phyloP scores from a whole-genome alignment of 768 basidiomycete genomes.

The Erythrobasidium yunnanense region DNA sequence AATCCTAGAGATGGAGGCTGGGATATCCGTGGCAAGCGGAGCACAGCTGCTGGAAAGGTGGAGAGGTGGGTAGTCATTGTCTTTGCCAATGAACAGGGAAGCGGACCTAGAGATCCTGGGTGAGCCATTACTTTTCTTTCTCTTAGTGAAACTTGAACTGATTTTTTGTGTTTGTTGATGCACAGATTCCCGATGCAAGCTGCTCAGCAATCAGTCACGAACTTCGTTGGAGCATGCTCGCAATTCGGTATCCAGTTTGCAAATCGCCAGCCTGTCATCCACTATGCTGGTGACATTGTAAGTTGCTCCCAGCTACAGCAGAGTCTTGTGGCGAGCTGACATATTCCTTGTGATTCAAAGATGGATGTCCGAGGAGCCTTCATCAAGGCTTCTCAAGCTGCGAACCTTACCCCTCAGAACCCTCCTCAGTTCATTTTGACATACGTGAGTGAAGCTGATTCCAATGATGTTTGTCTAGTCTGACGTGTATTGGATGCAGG shows the following conservation, averaged over 20 bases:
- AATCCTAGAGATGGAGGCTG: constrained; percentile 22
- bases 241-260: constrained; percentile 8
- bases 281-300: constrained; percentile 21
- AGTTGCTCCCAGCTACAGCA: neutral
- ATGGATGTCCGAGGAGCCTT: constrained; percentile 18
- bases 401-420: neutral
- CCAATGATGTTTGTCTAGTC: neutral
- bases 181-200: constrained; percentile 10
- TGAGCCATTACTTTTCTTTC: neutral
- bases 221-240: constrained; percentile 14
- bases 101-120: constrained; percentile 3
- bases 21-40: constrained; percentile 18
- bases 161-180: neutral
- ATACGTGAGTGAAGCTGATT: neutral
- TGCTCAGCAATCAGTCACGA: constrained; percentile 15
- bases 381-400: neutral
- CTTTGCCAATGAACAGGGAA: constrained; percentile 15
- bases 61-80: constrained; percentile 27
- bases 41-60: neutral
- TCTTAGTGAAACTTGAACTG: neutral
- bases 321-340: neutral
- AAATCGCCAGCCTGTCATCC: neutral
- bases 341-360: neutral
- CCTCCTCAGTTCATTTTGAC: constrained; percentile 15
- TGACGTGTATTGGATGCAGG: neutral